Evolutionary conservation across 352 stramenopile species (phyloP).

Genomic region (Globisporangium parvum): DNA sequence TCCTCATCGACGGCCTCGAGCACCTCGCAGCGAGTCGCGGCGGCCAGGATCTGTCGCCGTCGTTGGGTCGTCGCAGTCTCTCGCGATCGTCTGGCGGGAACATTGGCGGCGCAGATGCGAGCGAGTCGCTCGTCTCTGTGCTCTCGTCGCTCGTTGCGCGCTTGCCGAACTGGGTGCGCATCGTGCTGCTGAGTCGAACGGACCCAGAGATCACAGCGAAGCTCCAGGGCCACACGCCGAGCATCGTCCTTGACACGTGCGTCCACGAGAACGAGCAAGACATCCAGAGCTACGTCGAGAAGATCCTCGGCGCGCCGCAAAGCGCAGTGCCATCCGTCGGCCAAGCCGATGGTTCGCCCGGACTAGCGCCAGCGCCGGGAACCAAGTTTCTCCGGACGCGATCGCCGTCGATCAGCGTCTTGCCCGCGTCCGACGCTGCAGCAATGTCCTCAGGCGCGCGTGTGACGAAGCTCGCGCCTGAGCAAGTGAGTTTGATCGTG

Average conservation of each 20-base stretch:
- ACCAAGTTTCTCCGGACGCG: not conserved
- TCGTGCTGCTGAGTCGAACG: constrained; percentile 62
- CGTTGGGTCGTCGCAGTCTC: constrained; percentile 5
- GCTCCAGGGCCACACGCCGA: constrained; percentile 45
- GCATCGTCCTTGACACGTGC: constrained; percentile 38
- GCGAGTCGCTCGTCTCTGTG: constrained; percentile 59
- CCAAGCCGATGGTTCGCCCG: too few relatives aligned
- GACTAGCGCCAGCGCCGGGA: not conserved
- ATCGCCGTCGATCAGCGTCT: not conserved
- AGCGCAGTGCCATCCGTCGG: too few relatives aligned
- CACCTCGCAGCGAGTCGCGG: constrained; percentile 13
- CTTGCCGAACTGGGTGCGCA: constrained; percentile 58
- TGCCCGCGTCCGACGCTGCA: not conserved
- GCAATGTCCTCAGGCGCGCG: not conserved
- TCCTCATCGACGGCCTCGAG: constrained; percentile 67
- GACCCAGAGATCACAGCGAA: constrained; percentile 50
- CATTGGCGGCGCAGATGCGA: constrained; percentile 5
- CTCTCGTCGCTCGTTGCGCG: constrained; percentile 41
- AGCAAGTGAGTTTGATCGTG: constrained; percentile 42
- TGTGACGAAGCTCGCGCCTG: constrained; percentile 14
- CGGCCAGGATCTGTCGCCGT: constrained; percentile 5
- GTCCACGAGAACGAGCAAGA: constrained; percentile 43
- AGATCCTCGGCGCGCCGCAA: constrained; percentile 10
- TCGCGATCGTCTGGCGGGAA: constrained; percentile 7
- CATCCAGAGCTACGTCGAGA: constrained; percentile 28